phyloP scores from a whole-genome alignment of 2,329 filamentous ascomycete genomes.

The Aspergillus hiratsukae region DNA sequence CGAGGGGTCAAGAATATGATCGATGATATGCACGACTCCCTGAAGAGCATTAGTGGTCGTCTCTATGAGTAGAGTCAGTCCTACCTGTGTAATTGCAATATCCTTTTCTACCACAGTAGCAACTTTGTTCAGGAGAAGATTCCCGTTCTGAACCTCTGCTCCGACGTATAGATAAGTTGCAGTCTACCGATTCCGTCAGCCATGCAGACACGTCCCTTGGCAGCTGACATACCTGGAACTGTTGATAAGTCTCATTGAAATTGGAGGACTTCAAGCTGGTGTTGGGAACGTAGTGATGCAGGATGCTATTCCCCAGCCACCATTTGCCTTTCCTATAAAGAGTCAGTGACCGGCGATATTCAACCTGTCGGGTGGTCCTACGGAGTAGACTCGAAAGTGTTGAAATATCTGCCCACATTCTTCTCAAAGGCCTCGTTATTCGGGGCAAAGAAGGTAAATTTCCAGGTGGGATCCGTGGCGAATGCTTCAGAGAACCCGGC shows the following conservation, averaged over 20 bases:
- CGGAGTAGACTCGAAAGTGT: neutral
- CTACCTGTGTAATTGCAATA: neutral
- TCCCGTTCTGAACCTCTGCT: neutral
- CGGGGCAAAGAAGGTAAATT: conserved; percentile 30
- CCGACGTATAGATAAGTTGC: conserved; percentile 2
- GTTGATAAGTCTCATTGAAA: conserved; percentile 1
- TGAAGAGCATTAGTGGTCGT: neutral
- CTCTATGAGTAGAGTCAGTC: neutral
- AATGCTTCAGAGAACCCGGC: conserved; percentile 27
- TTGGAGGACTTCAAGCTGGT: neutral
- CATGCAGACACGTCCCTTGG: neutral
- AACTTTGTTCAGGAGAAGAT: conserved; percentile 2
- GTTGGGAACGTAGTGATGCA: conserved; percentile 6
- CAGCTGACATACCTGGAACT: neutral
- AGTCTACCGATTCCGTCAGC: neutral
- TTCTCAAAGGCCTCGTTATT: conserved; percentile 25
- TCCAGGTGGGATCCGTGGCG: conserved; percentile 21
- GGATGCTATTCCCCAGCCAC: conserved; percentile 3
- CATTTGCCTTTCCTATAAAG: conserved; percentile 1
- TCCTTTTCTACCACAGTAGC: conserved; percentile 1
- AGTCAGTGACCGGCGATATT: neutral
- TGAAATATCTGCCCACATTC: conserved; percentile 23
- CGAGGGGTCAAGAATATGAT: conserved; percentile 1
- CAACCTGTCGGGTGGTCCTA: no score
- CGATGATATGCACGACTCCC: conserved; percentile 2